Base-by-base conservation (phyloP, 1,284 basidiomycete species). In the Rhodotorula glutinis region DNA sequence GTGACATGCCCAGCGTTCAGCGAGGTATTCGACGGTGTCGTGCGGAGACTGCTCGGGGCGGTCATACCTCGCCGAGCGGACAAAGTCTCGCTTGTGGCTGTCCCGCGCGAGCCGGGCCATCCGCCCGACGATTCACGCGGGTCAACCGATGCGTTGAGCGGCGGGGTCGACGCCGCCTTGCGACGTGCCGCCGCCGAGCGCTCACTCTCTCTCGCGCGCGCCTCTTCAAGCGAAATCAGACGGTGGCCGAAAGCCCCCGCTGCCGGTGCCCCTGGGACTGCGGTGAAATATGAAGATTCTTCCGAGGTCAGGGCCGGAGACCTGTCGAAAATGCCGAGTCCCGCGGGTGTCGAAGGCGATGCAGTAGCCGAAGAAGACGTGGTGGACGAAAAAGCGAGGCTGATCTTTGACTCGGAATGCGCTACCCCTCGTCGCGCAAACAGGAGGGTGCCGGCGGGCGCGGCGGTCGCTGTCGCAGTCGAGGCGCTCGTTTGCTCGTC, bases 201-300 rank as follows among this genome's bases (percentile, higher is more conserved):
- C 19, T 71, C 66, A 16, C 21, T 29, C 38, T 68, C 69, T 4
- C 60, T 55, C 63, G 66, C 49, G 1, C 69, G 61, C 1, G 71
- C 71, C 30, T 71, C 66, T 17, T 68, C 64, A 41, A 73, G 66
- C 46, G 71, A 73, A 57, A 73, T 73, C 38, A 73, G 66, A 43
- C 66, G 64, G 64, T 71, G 67, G 17, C 55, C 55, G 53, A 60
- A 67, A 33, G 17, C 41, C 23, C 8, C 53, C 49, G 27, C 40
- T 2, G 16, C 25, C 25, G 54, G 11, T 14, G 41, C 38, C 21
- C 61, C 64, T 1, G 64, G 63, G 0, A 58, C 51, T 17, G 61
- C 29, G n/a, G 64, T 52, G 55, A 69, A 69, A 64, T 69, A 69
- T 40, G 57, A 60, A 17, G 33, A 7, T 5, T 38, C 27, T 17